Base-by-base conservation (phyloP, 495 filamentous ascomycete genomes). In the Aspergillus ostianus region DNA sequence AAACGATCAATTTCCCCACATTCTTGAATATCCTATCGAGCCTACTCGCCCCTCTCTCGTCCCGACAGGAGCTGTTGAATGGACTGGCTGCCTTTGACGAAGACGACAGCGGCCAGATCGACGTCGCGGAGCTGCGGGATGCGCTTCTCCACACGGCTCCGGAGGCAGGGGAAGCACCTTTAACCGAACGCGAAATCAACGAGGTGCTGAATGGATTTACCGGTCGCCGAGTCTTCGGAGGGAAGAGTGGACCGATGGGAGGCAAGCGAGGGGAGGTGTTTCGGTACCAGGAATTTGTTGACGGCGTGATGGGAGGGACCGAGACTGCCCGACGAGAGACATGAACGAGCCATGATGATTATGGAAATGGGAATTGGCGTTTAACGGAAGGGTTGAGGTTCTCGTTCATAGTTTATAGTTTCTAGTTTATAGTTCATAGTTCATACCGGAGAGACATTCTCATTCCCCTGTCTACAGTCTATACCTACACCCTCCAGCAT, bases 41-140 rank as follows among this genome's bases (percentile, higher is more conserved):
- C 9, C 79, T 90, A 0, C 76, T 98, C n/a, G 82, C 84, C 0
- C 81, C 85, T 0, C 76, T 97, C 18, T 91, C 88, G 0, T 84
- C 87, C 3, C 84, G 84, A 13, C 79, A 85, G 20, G 94, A 98
- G 61, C 82, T 98, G 0, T 65, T 88, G 2, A 91, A 90, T 6
- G 94, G 95, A 0, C 91, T 98, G 62, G 89, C 90, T 10, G 95
- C 95, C 0, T 98, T 98, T 64, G 94, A 98, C 66, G 90, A 95
- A 61, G 91, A 95, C 63, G 94, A 98, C 70, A 92, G 89, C 66
- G 94, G 95, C 8, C 91, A 96, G 70, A 84, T 98, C 30, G 91
- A 97, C 66, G 78, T 94, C 18, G 80, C 72, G 2, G 93, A 96
- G 71, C 75, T 98, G 51, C 83, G 88, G 41, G 90, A 93, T 63